Percentiles rank a stretch among this genome's conserved stretches.
Conservation (phyloP, 306 rosid genomes). For the Calophaca sinica region DNA sequence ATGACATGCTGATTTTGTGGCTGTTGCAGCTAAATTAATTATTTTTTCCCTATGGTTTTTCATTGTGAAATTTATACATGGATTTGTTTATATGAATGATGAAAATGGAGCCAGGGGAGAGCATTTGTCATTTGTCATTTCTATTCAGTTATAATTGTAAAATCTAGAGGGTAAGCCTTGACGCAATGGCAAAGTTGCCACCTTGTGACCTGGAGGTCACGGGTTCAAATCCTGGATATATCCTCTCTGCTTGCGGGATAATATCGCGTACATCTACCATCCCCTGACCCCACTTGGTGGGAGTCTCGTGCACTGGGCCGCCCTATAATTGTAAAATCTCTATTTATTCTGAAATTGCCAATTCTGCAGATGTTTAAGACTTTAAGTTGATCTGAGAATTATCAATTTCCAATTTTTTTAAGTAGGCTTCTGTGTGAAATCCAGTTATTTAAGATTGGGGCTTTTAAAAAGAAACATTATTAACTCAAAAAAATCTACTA, state of each 20-base stretch:
- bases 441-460: background rate
- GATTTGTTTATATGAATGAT: slow-evolving; percentile 21
- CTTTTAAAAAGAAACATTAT: slow-evolving; percentile 24
- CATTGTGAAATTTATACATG: slow-evolving; percentile 19
- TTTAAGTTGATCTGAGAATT: background rate
- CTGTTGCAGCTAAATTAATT: slow-evolving; percentile 1
- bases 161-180: no score
- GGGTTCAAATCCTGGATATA: no score
- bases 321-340: background rate
- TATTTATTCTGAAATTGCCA: slow-evolving; percentile 34
- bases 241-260: no score
- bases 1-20: slow-evolving; percentile 40
- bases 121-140: slow-evolving; percentile 10
- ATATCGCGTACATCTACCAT: no score
- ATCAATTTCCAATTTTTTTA: background rate
- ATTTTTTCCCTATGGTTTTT: slow-evolving; percentile 1
- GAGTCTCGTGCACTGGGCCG: no score
- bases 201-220: no score
- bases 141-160: background rate
- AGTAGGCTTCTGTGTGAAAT: background rate
- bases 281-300: no score
- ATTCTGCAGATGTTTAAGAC: background rate
- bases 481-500: slow-evolving; percentile 10
- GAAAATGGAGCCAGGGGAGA: slow-evolving; percentile 13
- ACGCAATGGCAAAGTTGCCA: no score